A percentile compares a stretch with the other conserved stretches of the same genome.
Evolutionary conservation across 768 basidiomycete species (phyloP).

Genomic region (Vararia minispora): DNA sequence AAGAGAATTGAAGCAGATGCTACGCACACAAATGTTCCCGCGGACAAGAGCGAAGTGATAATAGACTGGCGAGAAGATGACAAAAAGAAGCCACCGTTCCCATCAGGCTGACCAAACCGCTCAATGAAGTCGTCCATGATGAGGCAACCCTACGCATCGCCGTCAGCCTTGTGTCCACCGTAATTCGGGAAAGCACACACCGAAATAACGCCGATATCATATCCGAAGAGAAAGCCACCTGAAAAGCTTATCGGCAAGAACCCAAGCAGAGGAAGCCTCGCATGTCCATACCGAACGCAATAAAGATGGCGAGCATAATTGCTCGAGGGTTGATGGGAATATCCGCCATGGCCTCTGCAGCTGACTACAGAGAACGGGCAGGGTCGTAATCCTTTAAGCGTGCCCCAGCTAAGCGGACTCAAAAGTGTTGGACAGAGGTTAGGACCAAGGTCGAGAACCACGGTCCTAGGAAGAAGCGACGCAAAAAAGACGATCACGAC

Average conservation of each 20-base stretch:
- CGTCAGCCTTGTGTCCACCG: neutral
- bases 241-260: neutral
- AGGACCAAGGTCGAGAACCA: too few species aligned
- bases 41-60: conserved; percentile 69
- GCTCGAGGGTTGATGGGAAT: conserved; percentile 54
- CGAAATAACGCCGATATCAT: conserved; percentile 71
- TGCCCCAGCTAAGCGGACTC: too few species aligned
- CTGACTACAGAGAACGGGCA: too few species aligned
- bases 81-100: conserved; percentile 37
- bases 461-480: too few species aligned
- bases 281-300: conserved; percentile 65
- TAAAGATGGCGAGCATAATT: conserved; percentile 54
- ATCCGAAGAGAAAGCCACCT: conserved; percentile 57
- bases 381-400: too few species aligned
- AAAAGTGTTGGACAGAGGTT: too few species aligned
- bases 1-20: neutral
- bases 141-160: conserved; percentile 45
- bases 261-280: too few species aligned
- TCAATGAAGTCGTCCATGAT: conserved; percentile 71
- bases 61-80: conserved; percentile 60
- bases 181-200: conserved; percentile 23
- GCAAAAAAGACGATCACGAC: too few species aligned
- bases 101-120: conserved; percentile 48
- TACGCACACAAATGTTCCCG: conserved; percentile 29
- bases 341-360: too few species aligned